Evolutionary conservation across 305 asterid genomes (phyloP), one percentile per base, ranked within the genome.

Genomic region (Plantago rigida): DNA sequence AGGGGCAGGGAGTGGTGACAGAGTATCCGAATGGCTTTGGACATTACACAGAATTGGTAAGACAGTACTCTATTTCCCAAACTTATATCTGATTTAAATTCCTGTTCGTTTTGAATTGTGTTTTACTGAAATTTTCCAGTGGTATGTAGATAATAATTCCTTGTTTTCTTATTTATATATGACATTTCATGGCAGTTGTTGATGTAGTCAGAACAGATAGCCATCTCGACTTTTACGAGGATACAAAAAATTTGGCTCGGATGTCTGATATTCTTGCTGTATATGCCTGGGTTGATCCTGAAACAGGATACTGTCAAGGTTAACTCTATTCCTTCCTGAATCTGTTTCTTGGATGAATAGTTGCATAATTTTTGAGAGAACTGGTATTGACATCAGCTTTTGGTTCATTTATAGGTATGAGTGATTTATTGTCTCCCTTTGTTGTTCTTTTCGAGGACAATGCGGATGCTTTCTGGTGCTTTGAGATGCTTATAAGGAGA

Each of bases 381-480:
- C 44, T 36, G 10, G 44, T 7, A 6, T 36, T 36, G 44, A 36
- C 12, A 26, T 62, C 56, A 39, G 51, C 55, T 59, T 60, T 55
- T 63, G 70, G 53, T 69, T 77, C 64, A 50, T 64, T 64, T 68
- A 60, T 75, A 88, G 99, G 99, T 60, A 92, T 92, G 99, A 92
- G 99, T 66, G 99, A 92, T 81, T 77, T 92, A 70, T 74, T 88
- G 58, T 88, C 99, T 73, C 99, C 99, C 69, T 88, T 92, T 74
- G 86, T 92, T 68, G 95, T 92, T 65, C 99, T 92, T 56, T 89
- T 88, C 65, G 99, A 88, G 71, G 97, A 92, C 75, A 78, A 92
- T 70, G 97, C 99, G 1, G 99, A 92, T 86, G 99, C 99, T 24
- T 92, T 92, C 75, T 92, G 99, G 99, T 92, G 99, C 82, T 92